These are phyloP conservation scores for Medicago arabica DNA, from an alignment of 306 rosid genomes.

Conservation along the genomic window DNA sequence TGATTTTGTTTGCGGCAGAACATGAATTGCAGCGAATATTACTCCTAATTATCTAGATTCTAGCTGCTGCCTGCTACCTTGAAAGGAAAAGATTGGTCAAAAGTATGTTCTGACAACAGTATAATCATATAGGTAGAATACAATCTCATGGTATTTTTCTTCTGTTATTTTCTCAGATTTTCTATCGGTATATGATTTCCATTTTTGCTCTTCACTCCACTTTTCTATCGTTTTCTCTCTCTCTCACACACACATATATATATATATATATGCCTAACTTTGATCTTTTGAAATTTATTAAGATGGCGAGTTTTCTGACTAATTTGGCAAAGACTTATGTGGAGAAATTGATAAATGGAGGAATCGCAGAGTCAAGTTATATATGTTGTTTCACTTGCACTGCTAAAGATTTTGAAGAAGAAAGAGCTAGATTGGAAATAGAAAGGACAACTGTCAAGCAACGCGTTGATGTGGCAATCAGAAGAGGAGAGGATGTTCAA, in stretches of 20 bases:
- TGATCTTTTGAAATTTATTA: background rate
- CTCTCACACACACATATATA: background rate
- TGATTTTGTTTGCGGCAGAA: background rate
- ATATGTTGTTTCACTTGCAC: background rate
- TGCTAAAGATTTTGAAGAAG: conserved; percentile 1
- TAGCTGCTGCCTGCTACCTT: background rate
- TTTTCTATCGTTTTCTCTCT: background rate
- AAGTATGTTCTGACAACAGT: no score
- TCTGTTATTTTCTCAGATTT: background rate
- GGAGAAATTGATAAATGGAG: background rate
- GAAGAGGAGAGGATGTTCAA: background rate
- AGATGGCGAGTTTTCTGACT: background rate
- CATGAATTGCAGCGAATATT: background rate
- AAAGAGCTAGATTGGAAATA: background rate
- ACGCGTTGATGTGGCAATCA: background rate
- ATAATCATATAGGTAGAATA: background rate
- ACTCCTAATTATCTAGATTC: background rate
- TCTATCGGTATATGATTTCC: background rate
- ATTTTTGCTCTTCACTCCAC: background rate
- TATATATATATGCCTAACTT: background rate
- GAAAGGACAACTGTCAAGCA: background rate
- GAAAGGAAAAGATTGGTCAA: background rate
- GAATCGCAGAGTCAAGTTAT: background rate
- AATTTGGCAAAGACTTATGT: background rate
- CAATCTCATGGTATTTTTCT: background rate